Evolutionary conservation across 2,329 filamentous ascomycete species (phyloP).

Genomic region (Leptographium lundbergii): DNA sequence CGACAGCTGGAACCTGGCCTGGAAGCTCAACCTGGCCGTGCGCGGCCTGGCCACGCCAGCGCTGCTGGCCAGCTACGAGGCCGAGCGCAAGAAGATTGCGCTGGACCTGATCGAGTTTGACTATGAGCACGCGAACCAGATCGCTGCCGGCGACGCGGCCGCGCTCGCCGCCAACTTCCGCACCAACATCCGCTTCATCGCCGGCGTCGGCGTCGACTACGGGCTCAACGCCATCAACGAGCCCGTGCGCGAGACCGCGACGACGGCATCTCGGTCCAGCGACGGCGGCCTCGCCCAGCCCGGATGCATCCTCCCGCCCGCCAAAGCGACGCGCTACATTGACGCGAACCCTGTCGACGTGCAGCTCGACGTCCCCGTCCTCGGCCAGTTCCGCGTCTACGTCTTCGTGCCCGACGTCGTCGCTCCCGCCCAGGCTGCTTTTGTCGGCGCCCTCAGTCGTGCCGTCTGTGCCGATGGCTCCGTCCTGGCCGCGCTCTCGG

Average conservation of each 20-base stretch:
- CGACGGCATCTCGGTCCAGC: constrained; percentile 19
- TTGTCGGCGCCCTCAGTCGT: constrained; percentile 47
- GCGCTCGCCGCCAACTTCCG: constrained; percentile 51
- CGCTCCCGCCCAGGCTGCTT: constrained; percentile 29
- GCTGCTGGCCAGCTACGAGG: constrained; percentile 47
- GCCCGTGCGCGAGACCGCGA: constrained; percentile 27
- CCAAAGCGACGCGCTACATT: constrained; percentile 59
- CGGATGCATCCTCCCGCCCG: constrained; percentile 47
- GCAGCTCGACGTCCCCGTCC: constrained; percentile 63
- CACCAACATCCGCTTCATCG: constrained; percentile 54
- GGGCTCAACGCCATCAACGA: constrained; percentile 36
- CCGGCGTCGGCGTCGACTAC: constrained; percentile 50
- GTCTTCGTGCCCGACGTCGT: constrained; percentile 52
- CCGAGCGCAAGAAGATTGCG: constrained; percentile 48
- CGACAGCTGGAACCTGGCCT: constrained; percentile 34
- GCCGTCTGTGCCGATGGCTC: constrained; percentile 35
- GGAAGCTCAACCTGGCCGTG: constrained; percentile 38
- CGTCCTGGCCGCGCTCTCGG: constrained; percentile 45
- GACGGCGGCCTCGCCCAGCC: constrained; percentile 26
- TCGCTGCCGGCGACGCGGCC: constrained; percentile 41
- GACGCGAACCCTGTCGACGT: constrained; percentile 68
- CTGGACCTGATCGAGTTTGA: constrained; percentile 48
- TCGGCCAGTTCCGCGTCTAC: constrained; percentile 69
- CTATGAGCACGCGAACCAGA: constrained; percentile 27
- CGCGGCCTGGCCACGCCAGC: constrained; percentile 39